These are phyloP conservation scores for Coemansia sp. DNA, from an alignment of 192 early-diverging fungal genomes.

Conservation along the genomic window DNA sequence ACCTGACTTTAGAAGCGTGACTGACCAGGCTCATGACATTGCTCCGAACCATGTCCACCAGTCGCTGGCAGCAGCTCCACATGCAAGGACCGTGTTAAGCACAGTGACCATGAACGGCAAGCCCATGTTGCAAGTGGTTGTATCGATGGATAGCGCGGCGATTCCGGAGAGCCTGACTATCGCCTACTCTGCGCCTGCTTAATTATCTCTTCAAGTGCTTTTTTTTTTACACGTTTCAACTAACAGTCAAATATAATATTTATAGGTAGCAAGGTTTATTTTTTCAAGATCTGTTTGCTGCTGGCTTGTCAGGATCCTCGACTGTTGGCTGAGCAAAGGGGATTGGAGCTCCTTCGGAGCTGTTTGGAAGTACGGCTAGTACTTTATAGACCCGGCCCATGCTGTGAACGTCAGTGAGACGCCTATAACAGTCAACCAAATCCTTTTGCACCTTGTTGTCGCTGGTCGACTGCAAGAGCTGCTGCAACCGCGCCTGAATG, in stretches of 20 bases:
- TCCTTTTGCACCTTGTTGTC: conserved; percentile 58
- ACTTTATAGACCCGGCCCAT: conserved; percentile 93
- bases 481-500: conserved; percentile 71
- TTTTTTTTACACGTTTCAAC: neutral
- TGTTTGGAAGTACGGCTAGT: conserved; percentile 61
- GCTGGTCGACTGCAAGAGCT: conserved; percentile 63
- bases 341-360: conserved; percentile 11
- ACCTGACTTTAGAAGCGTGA: conserved; percentile 36
- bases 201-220: neutral
- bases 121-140: conserved; percentile 41
- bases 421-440: conserved; percentile 69
- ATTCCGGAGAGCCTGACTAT: conserved; percentile 30
- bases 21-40: conserved; percentile 16
- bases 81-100: conserved; percentile 27
- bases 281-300: neutral
- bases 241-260: too few relatives aligned
- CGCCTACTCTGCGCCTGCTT: conserved; percentile 14
- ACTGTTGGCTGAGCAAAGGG: conserved; percentile 32
- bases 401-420: conserved; percentile 70
- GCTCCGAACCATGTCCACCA: conserved; percentile 12
- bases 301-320: neutral
- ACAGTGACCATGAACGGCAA: conserved; percentile 38
- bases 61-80: neutral
- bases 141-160: conserved; percentile 26
- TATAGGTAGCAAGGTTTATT: neutral